Conservation (phyloP, 495 filamentous ascomycete genomes). For the Xylaria flabelliformis region DNA sequence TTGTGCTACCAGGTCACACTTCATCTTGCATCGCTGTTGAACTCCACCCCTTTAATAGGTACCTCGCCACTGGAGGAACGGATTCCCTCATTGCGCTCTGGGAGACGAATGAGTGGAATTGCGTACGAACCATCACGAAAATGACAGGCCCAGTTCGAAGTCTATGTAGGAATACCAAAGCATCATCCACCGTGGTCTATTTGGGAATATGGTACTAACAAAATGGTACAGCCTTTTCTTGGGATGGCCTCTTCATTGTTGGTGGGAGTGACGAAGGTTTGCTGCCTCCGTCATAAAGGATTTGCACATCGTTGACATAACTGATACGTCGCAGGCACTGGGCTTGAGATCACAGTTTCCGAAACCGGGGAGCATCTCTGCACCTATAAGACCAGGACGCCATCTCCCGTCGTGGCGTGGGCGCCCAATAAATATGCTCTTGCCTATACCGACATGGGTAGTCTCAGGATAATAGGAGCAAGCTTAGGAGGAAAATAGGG, state of each 20-base stretch:
- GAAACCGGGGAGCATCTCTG: slow-evolving; percentile 89
- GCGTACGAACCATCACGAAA: slow-evolving; percentile 76
- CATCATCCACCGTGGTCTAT: background rate
- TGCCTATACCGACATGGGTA: slow-evolving; percentile 83
- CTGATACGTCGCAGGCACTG: slow-evolving; percentile 47
- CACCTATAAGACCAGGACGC: slow-evolving; percentile 71
- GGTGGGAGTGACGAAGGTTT: slow-evolving; percentile 83
- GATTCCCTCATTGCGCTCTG: slow-evolving; percentile 90
- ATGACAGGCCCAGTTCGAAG: slow-evolving; percentile 81
- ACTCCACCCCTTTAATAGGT: slow-evolving; percentile 76
- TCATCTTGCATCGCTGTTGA: slow-evolving; percentile 74
- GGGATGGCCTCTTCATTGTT: slow-evolving; percentile 86
- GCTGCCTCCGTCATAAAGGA: slow-evolving; percentile 41
- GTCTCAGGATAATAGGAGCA: slow-evolving; percentile 80
- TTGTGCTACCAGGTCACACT: slow-evolving; percentile 82
- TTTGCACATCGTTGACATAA: slow-evolving; percentile 12
- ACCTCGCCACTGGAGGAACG: slow-evolving; percentile 86
- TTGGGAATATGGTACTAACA: slow-evolving; percentile 27
- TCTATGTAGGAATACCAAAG: slow-evolving; percentile 61
- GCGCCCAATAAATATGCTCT: slow-evolving; percentile 88
- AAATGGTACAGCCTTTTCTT: slow-evolving; percentile 67
- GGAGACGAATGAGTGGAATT: slow-evolving; percentile 93
- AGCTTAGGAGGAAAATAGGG: slow-evolving; percentile 51
- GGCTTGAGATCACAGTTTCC: slow-evolving; percentile 77
- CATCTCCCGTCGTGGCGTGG: slow-evolving; percentile 79